Conservation (phyloP, 768 basidiomycete genomes). For the Gymnopilus junonius region DNA sequence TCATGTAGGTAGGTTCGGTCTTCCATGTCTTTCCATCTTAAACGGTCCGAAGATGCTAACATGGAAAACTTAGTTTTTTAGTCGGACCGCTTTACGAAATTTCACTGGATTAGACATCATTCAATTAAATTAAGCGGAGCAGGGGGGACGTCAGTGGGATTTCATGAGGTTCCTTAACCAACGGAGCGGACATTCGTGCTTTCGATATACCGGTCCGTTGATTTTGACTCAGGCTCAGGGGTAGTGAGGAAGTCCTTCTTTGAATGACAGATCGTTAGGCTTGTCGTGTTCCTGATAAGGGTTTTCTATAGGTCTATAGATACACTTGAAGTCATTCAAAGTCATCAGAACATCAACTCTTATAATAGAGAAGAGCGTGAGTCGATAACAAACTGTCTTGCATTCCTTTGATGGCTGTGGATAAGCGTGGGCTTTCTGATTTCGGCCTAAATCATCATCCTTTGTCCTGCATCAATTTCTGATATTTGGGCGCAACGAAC, state of each 20-base stretch:
- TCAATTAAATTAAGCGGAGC: neutral
- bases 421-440: neutral
- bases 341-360: neutral
- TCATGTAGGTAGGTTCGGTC: too few relatives aligned
- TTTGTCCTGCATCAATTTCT: too few relatives aligned
- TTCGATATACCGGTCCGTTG: neutral
- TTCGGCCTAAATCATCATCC: too few relatives aligned
- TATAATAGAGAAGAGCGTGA: neutral
- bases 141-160: neutral
- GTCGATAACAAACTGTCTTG: neutral
- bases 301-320: neutral
- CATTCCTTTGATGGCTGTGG: neutral
- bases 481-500: too few relatives aligned
- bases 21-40: too few relatives aligned
- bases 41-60: neutral
- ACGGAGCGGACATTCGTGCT: too few relatives aligned
- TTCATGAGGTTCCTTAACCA: too few relatives aligned
- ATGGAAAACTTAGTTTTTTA: neutral
- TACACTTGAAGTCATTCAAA: neutral
- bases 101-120: neutral
- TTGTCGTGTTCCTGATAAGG: neutral
- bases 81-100: neutral
- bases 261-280: neutral
- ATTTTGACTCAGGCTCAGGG: neutral
- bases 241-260: neutral